phyloP scores from a whole-genome alignment of 2,329 filamentous ascomycete species.

The Chaetomium sp. region DNA sequence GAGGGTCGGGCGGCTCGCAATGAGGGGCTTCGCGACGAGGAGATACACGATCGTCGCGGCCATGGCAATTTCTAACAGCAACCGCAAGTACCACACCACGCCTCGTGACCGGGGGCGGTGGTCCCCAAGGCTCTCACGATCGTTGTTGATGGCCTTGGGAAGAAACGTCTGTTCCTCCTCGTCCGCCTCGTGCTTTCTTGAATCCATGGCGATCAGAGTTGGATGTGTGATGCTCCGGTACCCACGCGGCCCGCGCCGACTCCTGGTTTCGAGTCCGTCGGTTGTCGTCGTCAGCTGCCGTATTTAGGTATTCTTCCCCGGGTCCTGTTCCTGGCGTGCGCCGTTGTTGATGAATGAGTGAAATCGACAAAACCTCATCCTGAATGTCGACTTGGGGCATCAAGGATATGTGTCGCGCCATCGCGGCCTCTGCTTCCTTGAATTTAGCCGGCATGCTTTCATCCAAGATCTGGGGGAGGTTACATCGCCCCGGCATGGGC shows the following conservation, averaged over 20 bases:
- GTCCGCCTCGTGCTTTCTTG: constrained; percentile 21
- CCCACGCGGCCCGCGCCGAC: no score
- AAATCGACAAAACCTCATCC: no score
- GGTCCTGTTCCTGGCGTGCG: no score
- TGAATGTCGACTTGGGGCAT: background rate
- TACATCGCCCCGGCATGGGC: constrained; percentile 2
- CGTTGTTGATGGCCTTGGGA: background rate
- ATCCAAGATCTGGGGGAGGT: background rate
- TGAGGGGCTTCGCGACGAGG: constrained; percentile 14
- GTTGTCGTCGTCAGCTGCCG: no score
- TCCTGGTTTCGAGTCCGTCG: no score
- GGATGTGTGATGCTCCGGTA: no score
- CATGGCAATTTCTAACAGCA: constrained; percentile 29
- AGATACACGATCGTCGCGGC: constrained; percentile 25
- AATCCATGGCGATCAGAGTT: constrained; percentile 5
- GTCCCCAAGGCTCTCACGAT: background rate
- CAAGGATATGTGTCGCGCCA: background rate
- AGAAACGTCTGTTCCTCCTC: constrained; percentile 31
- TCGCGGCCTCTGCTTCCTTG: background rate
- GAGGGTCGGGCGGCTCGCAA: background rate
- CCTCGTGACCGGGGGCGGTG: constrained; percentile 8
- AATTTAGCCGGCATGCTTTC: constrained; percentile 3
- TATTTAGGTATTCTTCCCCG: no score
- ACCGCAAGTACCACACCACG: constrained; percentile 23
- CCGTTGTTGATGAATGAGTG: no score